Percentiles rank a stretch among this genome's conserved stretches.
Evolutionary conservation across 768 basidiomycete species (phyloP).

Genomic region (Lyophyllum shimeji): DNA sequence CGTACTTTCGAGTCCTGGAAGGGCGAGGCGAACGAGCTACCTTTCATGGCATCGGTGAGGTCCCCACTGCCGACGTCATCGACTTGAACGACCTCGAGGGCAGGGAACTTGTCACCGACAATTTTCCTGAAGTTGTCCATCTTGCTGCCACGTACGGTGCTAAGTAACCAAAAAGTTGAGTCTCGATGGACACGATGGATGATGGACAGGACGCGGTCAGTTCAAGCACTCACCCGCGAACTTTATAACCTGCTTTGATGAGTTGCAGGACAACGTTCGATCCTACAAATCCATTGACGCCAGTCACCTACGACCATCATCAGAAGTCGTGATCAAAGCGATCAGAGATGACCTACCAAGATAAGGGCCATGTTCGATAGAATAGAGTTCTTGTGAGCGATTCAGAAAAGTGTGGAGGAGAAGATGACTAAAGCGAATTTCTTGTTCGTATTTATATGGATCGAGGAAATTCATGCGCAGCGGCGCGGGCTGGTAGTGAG

Average conservation of each 20-base stretch:
- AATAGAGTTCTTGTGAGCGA: background rate
- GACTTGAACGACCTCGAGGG: slow-evolving; percentile 21
- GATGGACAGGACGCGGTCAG: background rate
- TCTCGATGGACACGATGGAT: background rate
- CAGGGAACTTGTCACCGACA: slow-evolving; percentile 14
- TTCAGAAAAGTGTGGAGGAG: background rate
- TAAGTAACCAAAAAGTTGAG: background rate
- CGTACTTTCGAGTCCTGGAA: background rate
- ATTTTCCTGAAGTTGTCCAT: slow-evolving; percentile 11
- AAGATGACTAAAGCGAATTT: background rate
- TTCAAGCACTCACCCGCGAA: slow-evolving; percentile 19
- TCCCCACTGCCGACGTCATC: slow-evolving; percentile 21
- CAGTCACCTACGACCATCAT: slow-evolving; percentile 19
- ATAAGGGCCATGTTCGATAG: background rate
- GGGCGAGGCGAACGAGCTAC: slow-evolving; percentile 1
- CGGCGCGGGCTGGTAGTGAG: background rate
- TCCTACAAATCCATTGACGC: slow-evolving; percentile 25
- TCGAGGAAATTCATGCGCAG: background rate
- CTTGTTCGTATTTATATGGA: background rate
- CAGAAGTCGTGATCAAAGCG: background rate
- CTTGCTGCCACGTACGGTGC: slow-evolving; percentile 20
- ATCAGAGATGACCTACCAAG: background rate
- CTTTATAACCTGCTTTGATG: slow-evolving; percentile 23
- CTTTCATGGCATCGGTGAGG: slow-evolving; percentile 46
- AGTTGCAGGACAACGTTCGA: slow-evolving; percentile 22